phyloP scores from a whole-genome alignment of 2,329 filamentous ascomycete species.

The Botrytis deweyae region DNA sequence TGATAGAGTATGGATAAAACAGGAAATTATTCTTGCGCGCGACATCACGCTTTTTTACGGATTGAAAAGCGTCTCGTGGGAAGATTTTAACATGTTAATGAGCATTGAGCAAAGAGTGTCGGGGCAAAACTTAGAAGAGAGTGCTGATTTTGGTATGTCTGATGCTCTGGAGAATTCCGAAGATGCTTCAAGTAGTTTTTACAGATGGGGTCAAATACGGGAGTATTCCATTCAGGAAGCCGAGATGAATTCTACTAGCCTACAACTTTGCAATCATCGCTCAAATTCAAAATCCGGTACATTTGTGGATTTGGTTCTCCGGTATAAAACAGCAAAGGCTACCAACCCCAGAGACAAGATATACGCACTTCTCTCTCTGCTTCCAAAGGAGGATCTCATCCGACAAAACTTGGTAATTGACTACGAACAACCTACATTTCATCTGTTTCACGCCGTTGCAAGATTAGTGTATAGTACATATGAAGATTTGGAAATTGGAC shows the following conservation, averaged over 20 bases:
- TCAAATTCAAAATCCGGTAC: neutral
- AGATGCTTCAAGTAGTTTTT: neutral
- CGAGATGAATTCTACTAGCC: neutral
- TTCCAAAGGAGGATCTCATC: neutral
- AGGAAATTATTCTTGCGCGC: constrained; percentile 12
- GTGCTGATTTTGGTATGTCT: neutral
- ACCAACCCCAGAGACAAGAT: constrained; percentile 13
- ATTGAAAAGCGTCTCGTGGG: neutral
- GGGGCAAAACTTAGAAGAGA: neutral
- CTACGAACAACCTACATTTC: neutral
- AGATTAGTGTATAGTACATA: neutral
- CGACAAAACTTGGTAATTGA: constrained; percentile 4
- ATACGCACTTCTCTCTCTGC: constrained; percentile 18
- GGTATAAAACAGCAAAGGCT: neutral
- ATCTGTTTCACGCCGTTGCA: neutral
- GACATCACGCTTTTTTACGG: constrained; percentile 8
- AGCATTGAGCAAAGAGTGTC: neutral
- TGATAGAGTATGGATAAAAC: constrained; percentile 16
- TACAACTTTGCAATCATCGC: constrained; percentile 12
- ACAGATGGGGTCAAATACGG: neutral
- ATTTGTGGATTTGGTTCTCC: neutral
- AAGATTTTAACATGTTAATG: neutral
- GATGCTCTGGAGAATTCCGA: neutral
- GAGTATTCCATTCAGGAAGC: neutral
- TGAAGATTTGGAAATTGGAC: neutral